Evolutionary conservation across 352 stramenopile species (phyloP).

Genomic region (Globisporangium emineosum): DNA sequence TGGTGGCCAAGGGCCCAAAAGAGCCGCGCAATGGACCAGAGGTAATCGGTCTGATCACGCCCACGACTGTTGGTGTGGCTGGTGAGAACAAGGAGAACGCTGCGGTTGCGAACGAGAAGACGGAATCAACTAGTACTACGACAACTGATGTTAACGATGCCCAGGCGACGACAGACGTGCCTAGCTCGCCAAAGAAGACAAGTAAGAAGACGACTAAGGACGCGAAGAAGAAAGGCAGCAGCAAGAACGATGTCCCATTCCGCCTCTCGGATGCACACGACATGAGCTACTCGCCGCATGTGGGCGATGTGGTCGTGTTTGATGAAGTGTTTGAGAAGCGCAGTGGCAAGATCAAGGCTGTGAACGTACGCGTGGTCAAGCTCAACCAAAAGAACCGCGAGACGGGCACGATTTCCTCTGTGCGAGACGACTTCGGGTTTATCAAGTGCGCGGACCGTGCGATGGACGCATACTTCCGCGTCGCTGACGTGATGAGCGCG

Average conservation of each 20-base stretch:
- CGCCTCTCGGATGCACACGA: conserved; percentile 59
- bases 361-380: conserved; percentile 58
- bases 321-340: conserved; percentile 75
- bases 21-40: conserved; percentile 60
- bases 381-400: conserved; percentile 70
- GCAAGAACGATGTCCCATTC: conserved; percentile 39
- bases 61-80: conserved; percentile 7
- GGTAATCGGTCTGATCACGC: conserved; percentile 53
- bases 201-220: conserved; percentile 21
- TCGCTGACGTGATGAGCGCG: conserved; percentile 69
- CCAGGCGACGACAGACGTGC: neutral
- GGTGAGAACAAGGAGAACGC: conserved; percentile 9
- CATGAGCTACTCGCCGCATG: conserved; percentile 55
- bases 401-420: conserved; percentile 55
- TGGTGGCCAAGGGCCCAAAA: conserved; percentile 62
- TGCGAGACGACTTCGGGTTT: conserved; percentile 83
- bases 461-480: conserved; percentile 72
- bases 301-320: conserved; percentile 61
- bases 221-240: conserved; percentile 38
- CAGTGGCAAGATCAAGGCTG: conserved; percentile 46
- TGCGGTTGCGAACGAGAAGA: conserved; percentile 13
- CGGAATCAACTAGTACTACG: conserved; percentile 15
- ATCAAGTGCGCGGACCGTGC: conserved; percentile 75
- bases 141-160: neutral
- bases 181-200: neutral